phyloP scores from a whole-genome alignment of 192 early-diverging fungal species.

The Backusella tarrabulga region DNA sequence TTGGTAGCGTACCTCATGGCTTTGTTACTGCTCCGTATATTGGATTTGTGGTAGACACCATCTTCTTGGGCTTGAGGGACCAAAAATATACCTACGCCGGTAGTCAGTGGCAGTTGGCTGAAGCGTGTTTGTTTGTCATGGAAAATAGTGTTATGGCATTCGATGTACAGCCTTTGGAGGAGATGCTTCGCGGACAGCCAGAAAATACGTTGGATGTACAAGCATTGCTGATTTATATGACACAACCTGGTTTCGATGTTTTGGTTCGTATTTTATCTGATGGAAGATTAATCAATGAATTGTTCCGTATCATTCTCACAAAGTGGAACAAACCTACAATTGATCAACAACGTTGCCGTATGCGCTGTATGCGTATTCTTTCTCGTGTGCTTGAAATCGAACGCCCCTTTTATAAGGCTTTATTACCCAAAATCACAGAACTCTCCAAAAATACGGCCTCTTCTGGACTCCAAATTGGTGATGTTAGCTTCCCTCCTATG shows the following conservation, averaged over 20 bases:
- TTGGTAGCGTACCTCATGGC: conserved; percentile 48
- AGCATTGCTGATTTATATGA: neutral
- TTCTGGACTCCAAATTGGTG: conserved; percentile 32
- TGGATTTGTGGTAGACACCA: conserved; percentile 76
- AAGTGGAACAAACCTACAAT: conserved; percentile 50
- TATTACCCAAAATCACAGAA: conserved; percentile 60
- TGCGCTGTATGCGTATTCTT: conserved; percentile 59
- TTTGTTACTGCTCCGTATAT: conserved; percentile 78
- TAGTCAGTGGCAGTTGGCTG: conserved; percentile 79
- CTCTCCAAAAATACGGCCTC: conserved; percentile 14
- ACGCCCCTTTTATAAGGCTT: conserved; percentile 61
- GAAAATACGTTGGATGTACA: neutral
- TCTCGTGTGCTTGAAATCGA: conserved; percentile 69
- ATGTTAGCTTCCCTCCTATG: conserved; percentile 42
- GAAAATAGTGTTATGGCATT: conserved; percentile 80
- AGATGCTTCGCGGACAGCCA: conserved; percentile 6
- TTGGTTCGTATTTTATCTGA: conserved; percentile 73
- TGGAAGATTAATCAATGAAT: conserved; percentile 60
- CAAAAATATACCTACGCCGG: conserved; percentile 65
- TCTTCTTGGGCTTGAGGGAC: conserved; percentile 74
- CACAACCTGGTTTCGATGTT: conserved; percentile 88
- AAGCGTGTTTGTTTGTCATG: conserved; percentile 70
- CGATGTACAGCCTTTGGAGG: conserved; percentile 56
- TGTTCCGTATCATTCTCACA: conserved; percentile 68
- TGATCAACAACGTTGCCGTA: conserved; percentile 35